Evolutionary conservation across 768 basidiomycete species (phyloP).

Genomic region (Hygrophorus russula): DNA sequence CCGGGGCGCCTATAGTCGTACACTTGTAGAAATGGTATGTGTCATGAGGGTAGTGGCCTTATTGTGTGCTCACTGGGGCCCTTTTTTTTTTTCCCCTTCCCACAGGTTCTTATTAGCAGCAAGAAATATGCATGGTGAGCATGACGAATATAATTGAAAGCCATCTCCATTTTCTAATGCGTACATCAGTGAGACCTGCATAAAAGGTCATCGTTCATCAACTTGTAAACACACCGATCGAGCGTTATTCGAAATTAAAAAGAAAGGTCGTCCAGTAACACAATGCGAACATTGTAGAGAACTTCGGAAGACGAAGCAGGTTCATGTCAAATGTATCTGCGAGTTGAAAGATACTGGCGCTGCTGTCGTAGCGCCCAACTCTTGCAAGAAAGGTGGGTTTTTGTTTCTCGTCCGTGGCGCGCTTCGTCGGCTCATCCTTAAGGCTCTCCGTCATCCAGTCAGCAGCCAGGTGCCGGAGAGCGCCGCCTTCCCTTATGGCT

Average conservation of each 20-base stretch:
- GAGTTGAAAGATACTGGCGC: conserved; percentile 49
- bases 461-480: conserved; percentile 48
- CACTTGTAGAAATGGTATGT: conserved; percentile 31
- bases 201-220: conserved; percentile 88
- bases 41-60: background rate
- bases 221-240: conserved; percentile 83
- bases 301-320: conserved; percentile 73
- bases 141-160: conserved; percentile 4
- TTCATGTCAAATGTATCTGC: conserved; percentile 82
- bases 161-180: conserved; percentile 5
- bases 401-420: conserved; percentile 8
- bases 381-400: conserved; percentile 56
- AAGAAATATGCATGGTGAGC: conserved; percentile 79
- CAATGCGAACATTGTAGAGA: conserved; percentile 87
- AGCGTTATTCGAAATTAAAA: conserved; percentile 85
- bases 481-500: conserved; percentile 75
- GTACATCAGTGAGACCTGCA: conserved; percentile 71
- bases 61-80: background rate
- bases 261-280: conserved; percentile 85
- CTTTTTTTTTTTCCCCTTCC: background rate
- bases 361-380: conserved; percentile 19
- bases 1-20: conserved; percentile 17
- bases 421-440: conserved; percentile 31
- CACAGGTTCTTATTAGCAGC: conserved; percentile 55
- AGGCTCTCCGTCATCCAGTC: conserved; percentile 32